Conservation (phyloP, 2,329 filamentous ascomycete genomes). For the Colletotrichum eremochloae region DNA sequence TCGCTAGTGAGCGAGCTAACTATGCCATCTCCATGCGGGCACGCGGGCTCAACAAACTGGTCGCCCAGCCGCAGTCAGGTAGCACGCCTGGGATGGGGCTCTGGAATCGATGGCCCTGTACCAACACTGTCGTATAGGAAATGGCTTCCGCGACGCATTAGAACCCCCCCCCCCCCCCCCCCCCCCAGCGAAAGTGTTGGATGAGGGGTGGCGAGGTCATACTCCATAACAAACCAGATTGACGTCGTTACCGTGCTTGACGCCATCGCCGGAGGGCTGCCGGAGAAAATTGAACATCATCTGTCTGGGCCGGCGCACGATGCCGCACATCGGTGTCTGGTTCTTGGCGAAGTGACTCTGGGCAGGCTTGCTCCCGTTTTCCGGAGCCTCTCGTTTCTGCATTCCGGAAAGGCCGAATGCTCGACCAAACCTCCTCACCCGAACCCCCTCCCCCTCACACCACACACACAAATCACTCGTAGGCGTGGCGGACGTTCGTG, state of each 20-base stretch:
- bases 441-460: not conserved
- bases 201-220: not conserved
- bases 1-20: slow-evolving; percentile 19
- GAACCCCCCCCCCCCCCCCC: not conserved
- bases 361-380: not conserved
- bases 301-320: slow-evolving; percentile 9
- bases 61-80: slow-evolving; percentile 14
- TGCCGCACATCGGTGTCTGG: slow-evolving; percentile 10
- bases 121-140: slow-evolving; percentile 9
- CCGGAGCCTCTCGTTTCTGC: not conserved
- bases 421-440: not conserved
- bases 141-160: slow-evolving; percentile 7
- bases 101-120: not conserved
- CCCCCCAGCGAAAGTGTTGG: not conserved
- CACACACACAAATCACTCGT: not conserved
- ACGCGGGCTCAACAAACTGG: slow-evolving; percentile 22
- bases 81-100: not conserved
- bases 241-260: slow-evolving; percentile 16
- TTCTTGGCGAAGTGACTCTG: slow-evolving; percentile 17
- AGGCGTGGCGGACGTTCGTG: slow-evolving; percentile 23
- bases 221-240: slow-evolving; percentile 6
- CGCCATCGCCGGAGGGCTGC: slow-evolving; percentile 9
- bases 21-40: slow-evolving; percentile 20
- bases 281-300: not conserved
- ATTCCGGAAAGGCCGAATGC: not conserved